A percentile compares a stretch with the other conserved stretches of the same genome.
Evolutionary conservation across 768 basidiomycete species (phyloP).

Genomic region (Rhodotorula taiwanensis): DNA sequence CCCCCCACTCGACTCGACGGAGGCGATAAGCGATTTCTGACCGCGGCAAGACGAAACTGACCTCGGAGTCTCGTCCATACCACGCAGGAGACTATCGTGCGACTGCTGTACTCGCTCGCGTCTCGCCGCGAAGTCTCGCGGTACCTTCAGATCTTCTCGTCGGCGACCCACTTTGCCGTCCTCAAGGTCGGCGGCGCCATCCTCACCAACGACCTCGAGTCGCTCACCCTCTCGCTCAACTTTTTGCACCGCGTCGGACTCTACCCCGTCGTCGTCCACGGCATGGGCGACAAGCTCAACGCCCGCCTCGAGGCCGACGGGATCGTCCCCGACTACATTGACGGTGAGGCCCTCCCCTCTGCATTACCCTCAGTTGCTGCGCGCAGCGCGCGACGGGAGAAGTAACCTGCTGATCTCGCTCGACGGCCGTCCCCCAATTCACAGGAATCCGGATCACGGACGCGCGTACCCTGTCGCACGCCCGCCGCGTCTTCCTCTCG

Average conservation of each 20-base stretch:
- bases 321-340: conserved; percentile 90
- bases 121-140: conserved; percentile 96
- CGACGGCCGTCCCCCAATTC: background rate
- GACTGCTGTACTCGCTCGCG: conserved; percentile 91
- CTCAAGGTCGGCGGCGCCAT: conserved; percentile 98
- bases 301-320: conserved; percentile 87
- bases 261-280: conserved; percentile 96
- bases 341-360: no score
- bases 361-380: no score
- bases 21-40: no score
- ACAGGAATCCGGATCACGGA: conserved; percentile 91
- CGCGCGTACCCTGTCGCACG: conserved; percentile 86
- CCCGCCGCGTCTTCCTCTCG: conserved; percentile 91
- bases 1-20: background rate
- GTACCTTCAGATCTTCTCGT: conserved; percentile 94
- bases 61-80: no score
- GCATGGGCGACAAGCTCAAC: conserved; percentile 68
- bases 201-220: conserved; percentile 74
- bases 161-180: conserved; percentile 53
- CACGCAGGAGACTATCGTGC: conserved; percentile 80
- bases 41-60: no score
- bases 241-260: conserved; percentile 94
- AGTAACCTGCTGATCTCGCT: no score
- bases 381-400: no score
- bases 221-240: conserved; percentile 87